Evolutionary conservation across 164 flowering plant species (phyloP).

Genomic region (Piper betle): DNA sequence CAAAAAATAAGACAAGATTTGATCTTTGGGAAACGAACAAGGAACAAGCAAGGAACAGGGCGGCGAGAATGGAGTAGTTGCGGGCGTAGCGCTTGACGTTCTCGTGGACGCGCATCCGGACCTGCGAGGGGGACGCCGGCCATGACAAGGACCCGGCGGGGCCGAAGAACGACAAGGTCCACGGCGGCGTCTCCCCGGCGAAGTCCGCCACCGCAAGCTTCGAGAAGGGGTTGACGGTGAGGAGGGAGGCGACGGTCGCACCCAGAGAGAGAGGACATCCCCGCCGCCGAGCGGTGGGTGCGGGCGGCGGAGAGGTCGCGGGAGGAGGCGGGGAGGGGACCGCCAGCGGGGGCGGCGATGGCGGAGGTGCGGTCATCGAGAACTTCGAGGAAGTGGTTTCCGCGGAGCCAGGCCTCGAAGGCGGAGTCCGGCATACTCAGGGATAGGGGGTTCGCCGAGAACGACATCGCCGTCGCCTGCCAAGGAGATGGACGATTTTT

Average conservation of each 20-base stretch:
- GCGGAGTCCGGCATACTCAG: conserved; percentile 68
- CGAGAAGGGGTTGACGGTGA: conserved; percentile 71
- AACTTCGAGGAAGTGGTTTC: conserved; percentile 70
- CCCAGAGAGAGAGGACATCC: background rate
- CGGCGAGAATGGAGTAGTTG: conserved; percentile 49
- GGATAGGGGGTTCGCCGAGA: conserved; percentile 73
- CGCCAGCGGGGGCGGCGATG: conserved; percentile 18
- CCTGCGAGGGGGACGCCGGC: conserved; percentile 59
- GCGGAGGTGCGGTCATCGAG: conserved; percentile 60
- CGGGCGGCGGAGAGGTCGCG: too few relatives aligned
- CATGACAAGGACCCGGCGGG: conserved; percentile 43
- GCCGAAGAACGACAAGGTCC: conserved; percentile 67
- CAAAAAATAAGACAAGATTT: background rate
- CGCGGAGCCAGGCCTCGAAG: conserved; percentile 95
- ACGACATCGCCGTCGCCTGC: conserved; percentile 23
- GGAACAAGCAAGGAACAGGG: conserved; percentile 56
- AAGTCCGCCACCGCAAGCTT: conserved; percentile 69
- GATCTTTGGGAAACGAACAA: conserved; percentile 25
- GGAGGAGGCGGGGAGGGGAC: background rate
- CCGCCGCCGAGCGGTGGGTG: conserved; percentile 4
- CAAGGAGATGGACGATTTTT: too few relatives aligned
- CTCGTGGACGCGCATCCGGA: conserved; percentile 63
- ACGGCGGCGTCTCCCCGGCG: conserved; percentile 45
- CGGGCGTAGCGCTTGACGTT: conserved; percentile 78
- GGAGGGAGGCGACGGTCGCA: conserved; percentile 41